A percentile compares a stretch with the other conserved stretches of the same genome.
These are phyloP conservation scores for Skeletonema grethae DNA, from an alignment of 108 stramenopile species.

Conservation along the genomic window DNA sequence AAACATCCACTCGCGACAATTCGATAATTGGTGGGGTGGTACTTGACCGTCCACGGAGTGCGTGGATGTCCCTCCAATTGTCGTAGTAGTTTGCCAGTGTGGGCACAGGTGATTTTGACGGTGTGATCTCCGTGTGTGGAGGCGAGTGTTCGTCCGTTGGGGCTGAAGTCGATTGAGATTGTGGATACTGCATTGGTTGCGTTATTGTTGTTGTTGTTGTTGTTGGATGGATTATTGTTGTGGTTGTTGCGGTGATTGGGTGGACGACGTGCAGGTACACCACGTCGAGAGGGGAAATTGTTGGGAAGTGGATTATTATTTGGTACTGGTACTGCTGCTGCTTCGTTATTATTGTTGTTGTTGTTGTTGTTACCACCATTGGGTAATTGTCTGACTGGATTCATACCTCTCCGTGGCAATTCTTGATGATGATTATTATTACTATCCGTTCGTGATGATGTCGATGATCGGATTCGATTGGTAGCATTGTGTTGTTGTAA, in stretches of 20 bases:
- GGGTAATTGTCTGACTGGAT: not conserved
- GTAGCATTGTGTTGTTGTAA: conserved; percentile 17
- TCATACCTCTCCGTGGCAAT: not conserved
- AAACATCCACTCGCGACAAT: conserved; percentile 95
- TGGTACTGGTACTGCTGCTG: not conserved
- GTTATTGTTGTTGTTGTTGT: not conserved
- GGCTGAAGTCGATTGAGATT: conserved; percentile 82
- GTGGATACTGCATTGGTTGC: not conserved
- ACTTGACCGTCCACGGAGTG: conserved; percentile 99
- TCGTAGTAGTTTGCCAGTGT: conserved; percentile 65
- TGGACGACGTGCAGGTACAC: conserved; percentile 7
- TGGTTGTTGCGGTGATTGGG: conserved; percentile 7
- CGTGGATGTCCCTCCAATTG: conserved; percentile 92
- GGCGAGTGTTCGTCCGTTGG: conserved; percentile 84
- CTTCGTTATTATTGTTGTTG: no score
- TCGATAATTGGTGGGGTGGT: conserved; percentile 80
- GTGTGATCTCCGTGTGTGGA: conserved; percentile 99
- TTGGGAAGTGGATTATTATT: not conserved
- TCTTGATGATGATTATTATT: not conserved
- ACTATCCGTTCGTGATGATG: no score
- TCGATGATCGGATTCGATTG: not conserved
- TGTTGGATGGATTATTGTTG: not conserved
- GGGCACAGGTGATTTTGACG: conserved; percentile 91
- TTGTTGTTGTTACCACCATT: not conserved
- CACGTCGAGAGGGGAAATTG: not conserved